These are phyloP conservation scores for Metrosideros polymorpha DNA, from an alignment of 441 rosid species.

Conservation along the genomic window DNA sequence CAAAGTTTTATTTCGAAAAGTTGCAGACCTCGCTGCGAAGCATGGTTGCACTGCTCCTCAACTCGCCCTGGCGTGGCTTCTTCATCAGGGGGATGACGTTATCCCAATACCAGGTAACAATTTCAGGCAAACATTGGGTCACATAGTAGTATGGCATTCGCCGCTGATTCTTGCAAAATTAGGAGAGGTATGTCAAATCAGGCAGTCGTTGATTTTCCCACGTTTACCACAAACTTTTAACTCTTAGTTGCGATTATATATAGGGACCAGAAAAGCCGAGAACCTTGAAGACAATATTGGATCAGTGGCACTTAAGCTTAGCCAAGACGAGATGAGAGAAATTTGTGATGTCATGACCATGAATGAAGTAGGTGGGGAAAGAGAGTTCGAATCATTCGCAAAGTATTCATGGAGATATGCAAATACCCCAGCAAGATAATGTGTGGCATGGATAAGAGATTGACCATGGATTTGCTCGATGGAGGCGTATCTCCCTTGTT, in stretches of 20 bases:
- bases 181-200: not conserved
- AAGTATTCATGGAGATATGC: slow-evolving; percentile 17
- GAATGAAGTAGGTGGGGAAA: slow-evolving; percentile 21
- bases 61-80: slow-evolving; percentile 48
- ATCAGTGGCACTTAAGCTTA: slow-evolving; percentile 19
- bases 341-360: slow-evolving; percentile 15
- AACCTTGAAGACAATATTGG: slow-evolving; percentile 30
- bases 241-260: not conserved
- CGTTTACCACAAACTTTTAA: not conserved
- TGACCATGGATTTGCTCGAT: not conserved
- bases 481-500: not conserved
- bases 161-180: not conserved
- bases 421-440: slow-evolving; percentile 11
- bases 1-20: slow-evolving; percentile 20
- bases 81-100: slow-evolving; percentile 36
- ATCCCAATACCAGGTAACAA: slow-evolving; percentile 41
- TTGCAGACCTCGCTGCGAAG: slow-evolving; percentile 24
- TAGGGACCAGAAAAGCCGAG: slow-evolving; percentile 36
- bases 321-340: slow-evolving; percentile 16
- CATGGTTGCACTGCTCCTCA: slow-evolving; percentile 31
- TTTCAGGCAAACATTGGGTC: not conserved
- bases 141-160: not conserved
- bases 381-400: not conserved
- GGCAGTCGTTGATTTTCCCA: not conserved
- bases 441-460: not conserved